phyloP scores from a whole-genome alignment of 345 rosid species.

The Dipteronia sinensis region DNA sequence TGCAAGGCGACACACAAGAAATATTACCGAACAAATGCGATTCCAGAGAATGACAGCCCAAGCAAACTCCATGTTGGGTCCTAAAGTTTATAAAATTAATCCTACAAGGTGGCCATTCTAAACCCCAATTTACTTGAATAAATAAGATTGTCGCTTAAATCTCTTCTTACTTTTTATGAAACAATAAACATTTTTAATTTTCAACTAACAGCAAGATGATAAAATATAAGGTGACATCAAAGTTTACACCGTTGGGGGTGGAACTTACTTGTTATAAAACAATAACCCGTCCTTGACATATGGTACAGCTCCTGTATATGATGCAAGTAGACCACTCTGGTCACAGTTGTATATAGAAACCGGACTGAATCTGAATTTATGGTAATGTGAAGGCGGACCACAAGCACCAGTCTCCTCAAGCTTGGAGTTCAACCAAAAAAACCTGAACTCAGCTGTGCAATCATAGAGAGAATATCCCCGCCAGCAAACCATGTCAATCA shows the following conservation, averaged over 20 bases:
- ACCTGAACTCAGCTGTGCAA: constrained; percentile 89
- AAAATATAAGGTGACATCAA: neutral
- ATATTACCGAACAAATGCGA: neutral
- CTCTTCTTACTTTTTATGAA: neutral
- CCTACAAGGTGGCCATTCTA: neutral
- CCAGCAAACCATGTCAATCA: constrained; percentile 95
- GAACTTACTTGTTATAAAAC: constrained; percentile 86
- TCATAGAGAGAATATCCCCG: constrained; percentile 86
- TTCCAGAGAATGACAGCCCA: neutral
- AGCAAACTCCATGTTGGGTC: neutral
- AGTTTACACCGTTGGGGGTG: neutral
- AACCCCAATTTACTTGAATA: neutral
- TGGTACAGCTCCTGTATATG: constrained; percentile 62
- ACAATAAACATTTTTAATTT: neutral
- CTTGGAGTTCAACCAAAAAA: constrained; percentile 90
- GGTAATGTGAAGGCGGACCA: constrained; percentile 67
- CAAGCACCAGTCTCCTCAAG: constrained; percentile 89
- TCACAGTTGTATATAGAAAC: constrained; percentile 74
- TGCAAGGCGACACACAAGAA: neutral
- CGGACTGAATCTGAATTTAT: constrained; percentile 63
- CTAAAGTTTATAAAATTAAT: neutral
- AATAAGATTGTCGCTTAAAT: neutral
- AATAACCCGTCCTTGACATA: constrained; percentile 85
- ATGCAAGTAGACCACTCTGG: constrained; percentile 62
- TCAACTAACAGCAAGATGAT: constrained; percentile 15